Evolutionary conservation across 106 monocot genomes (phyloP).

Genomic region (Dioscorea dumetorum): DNA sequence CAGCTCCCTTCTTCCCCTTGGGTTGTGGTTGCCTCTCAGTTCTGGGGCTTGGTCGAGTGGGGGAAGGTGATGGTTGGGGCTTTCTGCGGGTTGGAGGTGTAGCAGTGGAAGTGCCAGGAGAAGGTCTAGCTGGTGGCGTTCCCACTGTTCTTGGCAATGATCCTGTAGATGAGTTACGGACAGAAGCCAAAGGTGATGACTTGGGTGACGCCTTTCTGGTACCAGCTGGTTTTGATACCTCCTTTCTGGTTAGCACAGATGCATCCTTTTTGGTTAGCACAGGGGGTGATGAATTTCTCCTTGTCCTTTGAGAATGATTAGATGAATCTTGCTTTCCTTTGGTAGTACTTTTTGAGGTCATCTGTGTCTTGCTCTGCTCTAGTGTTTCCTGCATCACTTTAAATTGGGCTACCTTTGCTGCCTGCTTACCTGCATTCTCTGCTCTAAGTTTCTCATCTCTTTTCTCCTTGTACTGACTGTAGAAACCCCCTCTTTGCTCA

Average conservation of each 20-base stretch:
- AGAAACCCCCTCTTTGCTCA: slow-evolving; percentile 48
- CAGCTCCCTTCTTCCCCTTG: slow-evolving; percentile 10
- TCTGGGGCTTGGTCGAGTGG: slow-evolving; percentile 10
- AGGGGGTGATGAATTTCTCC: slow-evolving; percentile 83
- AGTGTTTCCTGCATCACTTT: slow-evolving; percentile 42
- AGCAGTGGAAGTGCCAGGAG: slow-evolving; percentile 7
- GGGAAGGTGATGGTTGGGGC: slow-evolving; percentile 20
- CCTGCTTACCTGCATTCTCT: slow-evolving; percentile 39
- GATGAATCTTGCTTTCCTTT: slow-evolving; percentile 33
- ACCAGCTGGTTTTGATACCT: slow-evolving; percentile 35
- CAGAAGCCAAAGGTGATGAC: slow-evolving; percentile 21
- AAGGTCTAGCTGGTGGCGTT: slow-evolving; percentile 36
- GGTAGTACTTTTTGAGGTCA: slow-evolving; percentile 25
- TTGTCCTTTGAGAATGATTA: slow-evolving; percentile 35
- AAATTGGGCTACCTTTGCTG: slow-evolving; percentile 41
- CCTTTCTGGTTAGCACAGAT: slow-evolving; percentile 53
- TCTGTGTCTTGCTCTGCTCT: slow-evolving; percentile 38
- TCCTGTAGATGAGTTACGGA: slow-evolving; percentile 36
- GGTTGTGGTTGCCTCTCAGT: slow-evolving; percentile 17
- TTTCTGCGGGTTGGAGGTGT: slow-evolving; percentile 29
- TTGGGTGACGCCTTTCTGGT: slow-evolving; percentile 48
- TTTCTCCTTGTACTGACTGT: slow-evolving; percentile 56
- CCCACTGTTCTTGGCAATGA: slow-evolving; percentile 31
- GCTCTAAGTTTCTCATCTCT: slow-evolving; percentile 54
- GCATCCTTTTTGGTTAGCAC: slow-evolving; percentile 54